phyloP scores from a whole-genome alignment of 1,284 basidiomycete species.

The Rhizopogon parksii region DNA sequence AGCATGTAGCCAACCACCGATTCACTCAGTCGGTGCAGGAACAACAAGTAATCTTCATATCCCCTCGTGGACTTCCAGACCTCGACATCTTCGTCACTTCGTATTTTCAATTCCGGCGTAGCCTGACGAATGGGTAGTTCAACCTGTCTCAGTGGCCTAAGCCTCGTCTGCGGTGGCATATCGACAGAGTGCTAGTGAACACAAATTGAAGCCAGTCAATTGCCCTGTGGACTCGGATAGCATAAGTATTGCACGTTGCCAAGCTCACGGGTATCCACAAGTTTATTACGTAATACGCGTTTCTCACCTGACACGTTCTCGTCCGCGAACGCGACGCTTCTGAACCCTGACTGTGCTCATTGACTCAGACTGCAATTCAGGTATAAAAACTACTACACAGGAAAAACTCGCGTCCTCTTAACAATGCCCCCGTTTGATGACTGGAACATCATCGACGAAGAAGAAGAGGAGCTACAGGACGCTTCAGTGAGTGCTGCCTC shows the following conservation, averaged over 20 bases:
- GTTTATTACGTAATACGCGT: constrained; percentile 22
- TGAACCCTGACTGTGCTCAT: constrained; percentile 4
- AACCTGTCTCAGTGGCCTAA: constrained; percentile 40
- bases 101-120: constrained; percentile 45
- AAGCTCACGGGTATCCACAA: constrained; percentile 11
- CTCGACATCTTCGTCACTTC: constrained; percentile 61
- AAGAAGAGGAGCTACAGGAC: constrained; percentile 74
- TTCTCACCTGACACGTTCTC: constrained; percentile 5
- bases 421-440: constrained; percentile 59
- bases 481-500: constrained; percentile 37
- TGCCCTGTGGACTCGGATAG: too few species aligned
- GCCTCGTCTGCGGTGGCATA: constrained; percentile 16
- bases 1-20: constrained; percentile 59
- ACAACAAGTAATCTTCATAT: constrained; percentile 66
- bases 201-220: background rate
- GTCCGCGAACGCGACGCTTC: background rate
- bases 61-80: constrained; percentile 64
- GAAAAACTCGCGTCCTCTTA: background rate
- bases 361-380: background rate
- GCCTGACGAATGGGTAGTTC: constrained; percentile 31
- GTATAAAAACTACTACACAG: background rate
- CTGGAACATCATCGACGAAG: constrained; percentile 69
- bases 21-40: constrained; percentile 67
- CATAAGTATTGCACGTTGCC: background rate
- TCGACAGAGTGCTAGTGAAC: background rate